phyloP scores from a whole-genome alignment of 305 asterid genomes.

The Rubia balearica region DNA sequence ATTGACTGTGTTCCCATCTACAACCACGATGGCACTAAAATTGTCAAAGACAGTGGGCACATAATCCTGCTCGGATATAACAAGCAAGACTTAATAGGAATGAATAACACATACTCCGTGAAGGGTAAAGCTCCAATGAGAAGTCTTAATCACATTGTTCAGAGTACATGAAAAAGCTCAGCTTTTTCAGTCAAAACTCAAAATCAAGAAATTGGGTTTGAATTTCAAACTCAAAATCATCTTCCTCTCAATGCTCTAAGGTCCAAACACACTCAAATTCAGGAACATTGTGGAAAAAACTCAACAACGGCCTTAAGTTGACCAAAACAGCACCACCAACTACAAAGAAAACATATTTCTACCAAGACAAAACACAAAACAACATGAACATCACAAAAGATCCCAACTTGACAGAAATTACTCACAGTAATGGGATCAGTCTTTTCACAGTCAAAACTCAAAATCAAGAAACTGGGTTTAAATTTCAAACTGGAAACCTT shows the following conservation, averaged over 20 bases:
- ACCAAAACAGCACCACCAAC: not conserved
- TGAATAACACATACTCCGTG: no score
- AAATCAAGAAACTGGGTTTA: not conserved
- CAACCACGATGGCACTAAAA: conserved; percentile 28
- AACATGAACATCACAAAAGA: no score
- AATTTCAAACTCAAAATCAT: not conserved
- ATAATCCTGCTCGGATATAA: conserved; percentile 24
- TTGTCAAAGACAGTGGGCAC: conserved; percentile 36
- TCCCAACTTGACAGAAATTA: not conserved
- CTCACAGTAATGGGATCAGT: no score
- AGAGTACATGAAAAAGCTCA: no score
- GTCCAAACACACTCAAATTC: no score
- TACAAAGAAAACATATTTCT: not conserved
- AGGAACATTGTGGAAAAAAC: no score
- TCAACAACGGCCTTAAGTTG: no score
- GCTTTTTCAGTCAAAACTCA: not conserved
- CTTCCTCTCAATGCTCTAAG: no score
- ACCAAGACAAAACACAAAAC: not conserved
- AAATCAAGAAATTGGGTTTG: not conserved
- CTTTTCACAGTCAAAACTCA: not conserved
- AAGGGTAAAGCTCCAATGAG: not conserved
- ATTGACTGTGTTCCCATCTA: conserved; percentile 27
- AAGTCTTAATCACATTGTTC: no score
- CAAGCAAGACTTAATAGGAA: not conserved
- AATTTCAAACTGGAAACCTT: not conserved